These are phyloP conservation scores for Aspergillus thermomutatus DNA, from an alignment of 2,329 filamentous ascomycete genomes.

Conservation along the genomic window DNA sequence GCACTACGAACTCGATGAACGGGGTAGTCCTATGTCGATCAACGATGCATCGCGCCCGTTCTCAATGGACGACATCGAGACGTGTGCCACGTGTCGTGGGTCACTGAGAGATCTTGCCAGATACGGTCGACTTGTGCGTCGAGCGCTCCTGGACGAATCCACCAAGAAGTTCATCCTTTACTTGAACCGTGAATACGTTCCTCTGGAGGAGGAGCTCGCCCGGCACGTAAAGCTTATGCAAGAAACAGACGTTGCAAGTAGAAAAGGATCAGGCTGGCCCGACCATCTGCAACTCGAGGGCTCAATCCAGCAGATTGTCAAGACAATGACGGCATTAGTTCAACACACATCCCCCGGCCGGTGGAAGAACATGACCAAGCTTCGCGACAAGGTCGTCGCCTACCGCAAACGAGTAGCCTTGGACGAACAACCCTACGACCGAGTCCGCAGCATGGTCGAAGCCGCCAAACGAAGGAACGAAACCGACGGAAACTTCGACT, in stretches of 20 bases:
- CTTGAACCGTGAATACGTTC: slow-evolving; percentile 43
- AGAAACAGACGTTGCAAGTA: neutral
- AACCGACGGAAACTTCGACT: slow-evolving; percentile 19
- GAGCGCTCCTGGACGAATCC: slow-evolving; percentile 59
- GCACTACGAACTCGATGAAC: slow-evolving; percentile 26
- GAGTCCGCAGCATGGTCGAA: slow-evolving; percentile 34
- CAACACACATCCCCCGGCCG: slow-evolving; percentile 18
- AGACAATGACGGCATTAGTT: slow-evolving; percentile 17
- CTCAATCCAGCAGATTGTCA: slow-evolving; percentile 22
- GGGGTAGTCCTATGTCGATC: slow-evolving; percentile 23
- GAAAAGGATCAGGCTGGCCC: neutral
- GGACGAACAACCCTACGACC: slow-evolving; percentile 39
- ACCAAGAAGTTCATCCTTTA: slow-evolving; percentile 63
- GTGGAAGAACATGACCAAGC: slow-evolving; percentile 22
- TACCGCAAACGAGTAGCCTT: slow-evolving; percentile 32
- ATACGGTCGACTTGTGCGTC: slow-evolving; percentile 61
- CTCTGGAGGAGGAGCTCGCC: slow-evolving; percentile 37
- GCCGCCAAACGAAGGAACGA: slow-evolving; percentile 27
- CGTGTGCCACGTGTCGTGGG: slow-evolving; percentile 60
- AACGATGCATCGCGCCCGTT: slow-evolving; percentile 44
- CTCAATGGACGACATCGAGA: slow-evolving; percentile 48
- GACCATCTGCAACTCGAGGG: slow-evolving; percentile 8
- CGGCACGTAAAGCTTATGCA: slow-evolving; percentile 25
- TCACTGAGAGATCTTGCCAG: slow-evolving; percentile 56
- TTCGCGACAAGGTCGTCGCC: slow-evolving; percentile 26